Evolutionary conservation across 768 basidiomycete genomes (phyloP), one percentile per base, ranked within the genome.

Genomic region (Serendipita sp.): DNA sequence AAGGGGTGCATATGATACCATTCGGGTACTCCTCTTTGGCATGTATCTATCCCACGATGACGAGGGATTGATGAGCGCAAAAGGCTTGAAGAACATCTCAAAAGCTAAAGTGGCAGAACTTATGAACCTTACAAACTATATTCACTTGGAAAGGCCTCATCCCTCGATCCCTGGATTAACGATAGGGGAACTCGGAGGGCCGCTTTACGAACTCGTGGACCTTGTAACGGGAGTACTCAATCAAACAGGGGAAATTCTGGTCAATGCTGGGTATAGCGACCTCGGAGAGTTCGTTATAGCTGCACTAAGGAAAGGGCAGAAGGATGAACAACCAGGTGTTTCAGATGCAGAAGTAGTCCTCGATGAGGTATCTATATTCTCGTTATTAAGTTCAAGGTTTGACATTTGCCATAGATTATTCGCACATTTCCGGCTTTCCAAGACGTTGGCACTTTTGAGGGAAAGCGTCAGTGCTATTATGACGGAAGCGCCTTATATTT

Each of bases 1-100:
- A 13, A 83, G 89, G 46, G 90, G 91, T 23, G 89, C 89, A 67
- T 91, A 85, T 81, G 88, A 93, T 73, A 83, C 82, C 64, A 88
- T 92, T 70, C 81, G 86, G 63, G 85, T 83, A 2, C 80, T 94
- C 62, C 77, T 82, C 35, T 83, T 91, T 69, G 80, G 83, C 13
- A 74, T 90, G 68, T 90, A 85, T 73, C 78, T 93, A 67, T 78
- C 82, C 32, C 85, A 86, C 3, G 81, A 81, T 28, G 79, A 76
- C 60, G 74, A 70, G 8, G 82, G 87, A 70, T 71, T 84, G 13
- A 77, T 92, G 23, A 83, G 85, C 35, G 83, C 90, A 1, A 74
- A 76, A 65, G 88, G 88, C 41, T 83, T 94, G 78, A 74, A 76
- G 65, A 69, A 73, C 15, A 76, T 88, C 63, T 74, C 74, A 10